Base-by-base conservation (phyloP, 768 basidiomycete species). In the Tephrocybe sp. region DNA sequence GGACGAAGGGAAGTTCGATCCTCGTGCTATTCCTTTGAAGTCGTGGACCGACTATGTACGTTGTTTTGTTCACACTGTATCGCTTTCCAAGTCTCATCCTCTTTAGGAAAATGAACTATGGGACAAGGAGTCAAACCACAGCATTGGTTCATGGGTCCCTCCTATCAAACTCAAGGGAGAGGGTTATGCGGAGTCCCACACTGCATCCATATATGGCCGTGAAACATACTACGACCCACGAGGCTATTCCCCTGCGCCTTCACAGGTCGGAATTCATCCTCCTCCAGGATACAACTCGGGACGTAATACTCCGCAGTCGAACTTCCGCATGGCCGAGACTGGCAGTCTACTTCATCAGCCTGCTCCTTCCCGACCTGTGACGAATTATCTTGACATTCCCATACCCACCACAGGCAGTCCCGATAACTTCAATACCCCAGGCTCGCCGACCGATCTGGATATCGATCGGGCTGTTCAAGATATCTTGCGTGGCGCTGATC, bases 1-100 rank as follows among this genome's bases (percentile, higher is more conserved):
- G 92, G 97, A 98, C 57, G 96, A 98, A 68, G 96, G 96, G 64
- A 94, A 94, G 68, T 99, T 98, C 44, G 95, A 99, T 70, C 91
- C 94, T 4, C 79, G 86, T 9, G 79, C 84, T 6, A 98, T 99
- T 57, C 96, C 96, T 7, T 78, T 98, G 57, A 98, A 98, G 72
- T 92, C 88, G 0, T 98, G 97, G 96, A 91, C 84, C 51, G 94
- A 97, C 58, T 97, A 96, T 60, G 92, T 93, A 67, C 58, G 84
- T 44, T 16, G 38, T 21, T 30, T 30, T 25, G 32, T 34, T 37
- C 41, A 11, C 26, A 18, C 12, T 7, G 48, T 7, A 28, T 8
- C 21, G 12, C 4, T 12, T 32, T 31, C 15, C 12, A 37, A 12
- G 30, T 49, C 27, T 19, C 31, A 46, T 38, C 24, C 12, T 21